Percentiles rank a stretch among this genome's conserved stretches.
phyloP scores from a whole-genome alignment of 306 rosid genomes.

The Styphnolobium japonicum region DNA sequence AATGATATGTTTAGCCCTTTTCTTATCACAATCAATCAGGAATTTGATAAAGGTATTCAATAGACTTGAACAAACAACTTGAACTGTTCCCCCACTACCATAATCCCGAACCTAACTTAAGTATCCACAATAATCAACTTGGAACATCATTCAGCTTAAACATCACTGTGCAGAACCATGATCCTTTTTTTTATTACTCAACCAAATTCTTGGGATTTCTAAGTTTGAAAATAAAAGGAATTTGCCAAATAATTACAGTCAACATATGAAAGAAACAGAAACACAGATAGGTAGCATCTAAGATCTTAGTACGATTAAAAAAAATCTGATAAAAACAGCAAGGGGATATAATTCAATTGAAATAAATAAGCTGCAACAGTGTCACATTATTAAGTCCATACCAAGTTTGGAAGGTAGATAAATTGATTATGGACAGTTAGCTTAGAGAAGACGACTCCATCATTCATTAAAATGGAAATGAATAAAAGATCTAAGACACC shows the following conservation, averaged over 20 bases:
- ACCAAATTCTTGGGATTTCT: neutral
- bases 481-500: neutral
- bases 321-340: neutral
- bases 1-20: neutral
- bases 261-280: neutral
- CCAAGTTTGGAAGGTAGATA: neutral
- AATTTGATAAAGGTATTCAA: neutral
- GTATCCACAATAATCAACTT: neutral
- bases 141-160: conserved; percentile 13
- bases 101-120: neutral
- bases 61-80: neutral
- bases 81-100: neutral
- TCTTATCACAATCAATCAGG: neutral
- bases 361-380: neutral
- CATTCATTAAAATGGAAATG: neutral
- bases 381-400: neutral
- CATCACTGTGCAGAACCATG: neutral
- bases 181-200: neutral
- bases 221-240: neutral
- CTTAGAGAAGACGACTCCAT: neutral
- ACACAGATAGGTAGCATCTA: neutral
- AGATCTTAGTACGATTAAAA: neutral
- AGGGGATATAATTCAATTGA: neutral
- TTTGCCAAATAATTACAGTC: neutral
- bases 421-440: neutral